phyloP scores from a whole-genome alignment of 2,329 filamentous ascomycete species.

The Ophiocordyceps australis region DNA sequence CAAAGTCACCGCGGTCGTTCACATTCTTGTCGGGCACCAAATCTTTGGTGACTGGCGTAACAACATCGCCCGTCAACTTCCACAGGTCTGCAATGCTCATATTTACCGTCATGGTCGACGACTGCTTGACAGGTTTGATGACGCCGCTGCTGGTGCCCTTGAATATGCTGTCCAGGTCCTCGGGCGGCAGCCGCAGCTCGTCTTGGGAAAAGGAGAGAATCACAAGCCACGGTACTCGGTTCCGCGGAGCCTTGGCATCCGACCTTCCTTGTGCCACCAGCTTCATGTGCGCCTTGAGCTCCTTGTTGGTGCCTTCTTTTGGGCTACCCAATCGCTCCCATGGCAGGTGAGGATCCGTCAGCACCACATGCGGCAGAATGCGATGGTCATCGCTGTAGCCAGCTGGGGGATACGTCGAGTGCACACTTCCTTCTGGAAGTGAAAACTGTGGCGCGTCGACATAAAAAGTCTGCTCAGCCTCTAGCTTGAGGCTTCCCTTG shows the following conservation, averaged over 20 bases:
- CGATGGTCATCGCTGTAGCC: slow-evolving; percentile 14
- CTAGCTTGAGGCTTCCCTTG: neutral
- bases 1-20: slow-evolving; percentile 7
- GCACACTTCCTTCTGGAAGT: slow-evolving; percentile 12
- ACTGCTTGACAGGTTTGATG: slow-evolving; percentile 2
- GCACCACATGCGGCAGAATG: slow-evolving; percentile 23
- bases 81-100: slow-evolving; percentile 4
- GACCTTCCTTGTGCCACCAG: too few species aligned
- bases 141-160: slow-evolving; percentile 1
- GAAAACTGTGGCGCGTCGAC: slow-evolving; percentile 17
- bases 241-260: too few species aligned
- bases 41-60: slow-evolving; percentile 1
- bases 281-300: too few species aligned
- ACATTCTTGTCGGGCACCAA: slow-evolving; percentile 1
- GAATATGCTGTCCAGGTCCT: slow-evolving; percentile 4
- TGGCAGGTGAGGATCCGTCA: slow-evolving; percentile 22
- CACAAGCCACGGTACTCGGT: slow-evolving; percentile 20
- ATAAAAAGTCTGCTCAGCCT: slow-evolving; percentile 10
- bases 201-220: slow-evolving; percentile 12
- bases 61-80: slow-evolving; percentile 1
- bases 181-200: slow-evolving; percentile 12
- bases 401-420: slow-evolving; percentile 19
- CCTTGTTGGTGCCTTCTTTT: neutral
- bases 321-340: slow-evolving; percentile 18
- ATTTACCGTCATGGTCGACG: slow-evolving; percentile 3